Base-by-base conservation (phyloP, 208 protist genomes). In the Naegleria gruberi region DNA sequence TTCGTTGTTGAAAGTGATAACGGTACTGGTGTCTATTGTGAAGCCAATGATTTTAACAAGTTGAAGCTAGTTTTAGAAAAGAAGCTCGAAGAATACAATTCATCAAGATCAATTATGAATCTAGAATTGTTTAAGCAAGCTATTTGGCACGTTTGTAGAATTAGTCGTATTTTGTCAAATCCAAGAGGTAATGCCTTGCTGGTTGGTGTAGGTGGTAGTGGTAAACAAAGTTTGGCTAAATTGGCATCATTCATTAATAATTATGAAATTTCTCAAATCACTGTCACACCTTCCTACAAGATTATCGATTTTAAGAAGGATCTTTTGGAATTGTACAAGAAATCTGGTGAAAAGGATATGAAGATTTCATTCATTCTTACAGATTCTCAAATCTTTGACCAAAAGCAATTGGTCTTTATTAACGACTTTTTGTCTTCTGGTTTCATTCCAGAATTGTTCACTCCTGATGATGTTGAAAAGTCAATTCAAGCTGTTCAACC, bases 221-320 rank as follows among this genome's bases (percentile, higher is more conserved):
- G 97, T 51, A 98, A 98, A 91, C 97, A 98, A 94, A 98, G 96
- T 4, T 93, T 98, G 57, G 96, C 97, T 10, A 96, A 97, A 34
- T 94, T 99, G 30, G 96, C 98, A 37, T 97, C 97, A n/a, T 98
- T 95, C 95, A 98, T 99, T 91, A 97, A 96, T 92, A 96, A 95
- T n/a, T 98, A 98, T 89, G 98, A 99, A 90, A 97, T 98, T 89
- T 99, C 97, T 92, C 98, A 99, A 93, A 99, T 99, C 92, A 97
- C 97, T 45, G 96, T 99, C 19, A 98, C 98, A 41, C 96, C 96
- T 89, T 97, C 93, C 26, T 99, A 99, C 94, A 95, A 96, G 89
- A 97, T 99, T 90, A 94, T 92, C 65, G 97, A 98, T 91, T 99
- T 99, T 94, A 96, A 97, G 89, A 95, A 93, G 2, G 98, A 99